Evolutionary conservation across 306 rosid genomes (phyloP), one percentile per base, ranked within the genome.

Genomic region (Inga laurina): DNA sequence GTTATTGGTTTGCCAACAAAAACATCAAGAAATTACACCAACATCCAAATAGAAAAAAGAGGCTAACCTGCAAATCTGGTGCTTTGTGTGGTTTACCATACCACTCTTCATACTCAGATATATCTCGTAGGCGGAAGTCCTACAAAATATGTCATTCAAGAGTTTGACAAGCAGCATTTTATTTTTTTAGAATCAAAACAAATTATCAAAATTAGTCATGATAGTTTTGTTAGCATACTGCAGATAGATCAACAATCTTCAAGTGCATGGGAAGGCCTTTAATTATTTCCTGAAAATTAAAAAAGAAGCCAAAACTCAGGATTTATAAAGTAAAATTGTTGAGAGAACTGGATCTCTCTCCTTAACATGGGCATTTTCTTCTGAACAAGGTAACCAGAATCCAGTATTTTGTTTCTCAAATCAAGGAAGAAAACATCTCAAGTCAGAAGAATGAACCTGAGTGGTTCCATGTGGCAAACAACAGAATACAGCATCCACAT

Each of bases 201-300:
- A 85, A 68, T 39, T 34, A 9, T 72, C 24, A 79, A 70, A 71
- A 12, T 45, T 5, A 66, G 43, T 46, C 8, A 56, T 64, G 68
- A 52, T 34, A 51, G 34, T 19, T 84, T n/a, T 13, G 72, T 65
- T 67, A 4, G 79, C 96, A 69, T 93, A 96, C 99, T 76, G 99
- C 99, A 77, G 99, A 96, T 79, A 96, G 99, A 87, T 96, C 99
- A 84, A 96, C 99, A 88, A 93, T 91, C 92, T 96, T 96, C 93
- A 93, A 88, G 85, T 88, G 88, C 83, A 66, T 81, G 14, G 99
- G 98, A 75, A 96, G 98, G 52, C 90, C 94, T 82, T 90, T 96
- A 71, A 96, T 92, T 78, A 96, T 94, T 81, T 96, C 98, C 99
- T 96, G 93, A 19, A 80, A 80, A 77, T 19, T 32, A 76, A 87